Percentiles rank a stretch among this genome's conserved stretches.
phyloP scores from a whole-genome alignment of 768 basidiomycete genomes.

The Multifurca ochricompacta region DNA sequence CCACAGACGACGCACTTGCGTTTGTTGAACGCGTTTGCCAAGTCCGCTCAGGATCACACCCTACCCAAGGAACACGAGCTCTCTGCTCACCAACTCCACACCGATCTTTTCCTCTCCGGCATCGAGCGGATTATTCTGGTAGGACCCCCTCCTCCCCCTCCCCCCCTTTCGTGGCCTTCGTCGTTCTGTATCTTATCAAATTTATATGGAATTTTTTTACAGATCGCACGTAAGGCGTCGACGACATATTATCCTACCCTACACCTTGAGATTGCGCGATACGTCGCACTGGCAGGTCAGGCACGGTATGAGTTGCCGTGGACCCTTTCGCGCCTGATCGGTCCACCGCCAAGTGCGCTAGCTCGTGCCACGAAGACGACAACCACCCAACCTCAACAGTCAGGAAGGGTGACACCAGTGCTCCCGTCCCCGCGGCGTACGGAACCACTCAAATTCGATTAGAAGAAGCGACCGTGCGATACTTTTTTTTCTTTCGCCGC shows the following conservation, averaged over 20 bases:
- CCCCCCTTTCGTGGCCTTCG: neutral
- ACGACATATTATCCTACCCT: conserved; percentile 89
- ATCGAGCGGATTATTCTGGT: conserved; percentile 88
- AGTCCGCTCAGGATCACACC: conserved; percentile 54
- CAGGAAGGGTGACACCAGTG: neutral
- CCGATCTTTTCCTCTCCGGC: conserved; percentile 84
- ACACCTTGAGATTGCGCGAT: conserved; percentile 89
- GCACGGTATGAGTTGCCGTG: conserved; percentile 77
- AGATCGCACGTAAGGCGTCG: conserved; percentile 95
- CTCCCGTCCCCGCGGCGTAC: conserved; percentile 18
- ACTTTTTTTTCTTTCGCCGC: neutral
- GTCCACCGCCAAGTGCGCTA: conserved; percentile 61
- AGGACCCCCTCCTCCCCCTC: conserved; percentile 24
- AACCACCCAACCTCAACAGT: neutral
- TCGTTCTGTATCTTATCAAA: neutral
- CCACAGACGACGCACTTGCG: conserved; percentile 79
- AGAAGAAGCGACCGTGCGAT: neutral
- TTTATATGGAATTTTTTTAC: neutral
- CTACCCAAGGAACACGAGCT: conserved; percentile 60
- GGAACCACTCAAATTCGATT: conserved; percentile 16
- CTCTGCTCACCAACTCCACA: conserved; percentile 77
- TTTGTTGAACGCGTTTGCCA: conserved; percentile 74
- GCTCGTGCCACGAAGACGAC: conserved; percentile 17
- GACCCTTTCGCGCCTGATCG: conserved; percentile 71
- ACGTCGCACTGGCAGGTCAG: conserved; percentile 57